Conservation (phyloP, 495 filamentous ascomycete genomes). For the Opeltia flavorubescens region DNA sequence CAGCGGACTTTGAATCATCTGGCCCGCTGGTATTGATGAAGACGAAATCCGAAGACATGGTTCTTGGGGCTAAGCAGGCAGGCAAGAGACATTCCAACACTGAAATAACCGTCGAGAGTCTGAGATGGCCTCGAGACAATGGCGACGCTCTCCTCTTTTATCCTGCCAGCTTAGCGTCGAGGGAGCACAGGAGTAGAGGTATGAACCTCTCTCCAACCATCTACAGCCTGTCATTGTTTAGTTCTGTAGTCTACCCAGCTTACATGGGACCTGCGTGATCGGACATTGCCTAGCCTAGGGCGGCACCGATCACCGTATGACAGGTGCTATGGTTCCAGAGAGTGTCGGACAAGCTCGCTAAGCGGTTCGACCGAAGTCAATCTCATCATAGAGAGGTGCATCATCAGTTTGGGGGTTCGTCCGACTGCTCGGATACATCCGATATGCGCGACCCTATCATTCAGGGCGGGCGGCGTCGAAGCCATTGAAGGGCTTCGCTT, state of each 20-base stretch:
- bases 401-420: too few relatives aligned
- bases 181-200: too few relatives aligned
- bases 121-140: too few relatives aligned
- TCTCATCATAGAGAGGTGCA: too few relatives aligned
- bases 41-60: constrained; percentile 13
- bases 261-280: background rate
- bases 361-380: too few relatives aligned
- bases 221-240: background rate
- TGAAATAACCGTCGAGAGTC: too few relatives aligned
- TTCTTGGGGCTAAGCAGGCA: background rate
- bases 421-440: too few relatives aligned
- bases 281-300: background rate
- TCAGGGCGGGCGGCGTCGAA: too few relatives aligned
- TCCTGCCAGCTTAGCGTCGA: too few relatives aligned
- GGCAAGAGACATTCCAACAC: background rate
- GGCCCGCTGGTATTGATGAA: constrained; percentile 23
- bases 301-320: background rate
- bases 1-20: constrained; percentile 14
- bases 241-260: background rate
- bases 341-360: background rate
- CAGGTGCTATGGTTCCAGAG: background rate
- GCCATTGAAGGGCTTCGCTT: too few relatives aligned
- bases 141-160: too few relatives aligned
- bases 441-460: too few relatives aligned
- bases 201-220: background rate